Evolutionary conservation across 78 protist species (phyloP), one percentile per base, ranked within the genome.

Genomic region (Pelomyxa schiedti): DNA sequence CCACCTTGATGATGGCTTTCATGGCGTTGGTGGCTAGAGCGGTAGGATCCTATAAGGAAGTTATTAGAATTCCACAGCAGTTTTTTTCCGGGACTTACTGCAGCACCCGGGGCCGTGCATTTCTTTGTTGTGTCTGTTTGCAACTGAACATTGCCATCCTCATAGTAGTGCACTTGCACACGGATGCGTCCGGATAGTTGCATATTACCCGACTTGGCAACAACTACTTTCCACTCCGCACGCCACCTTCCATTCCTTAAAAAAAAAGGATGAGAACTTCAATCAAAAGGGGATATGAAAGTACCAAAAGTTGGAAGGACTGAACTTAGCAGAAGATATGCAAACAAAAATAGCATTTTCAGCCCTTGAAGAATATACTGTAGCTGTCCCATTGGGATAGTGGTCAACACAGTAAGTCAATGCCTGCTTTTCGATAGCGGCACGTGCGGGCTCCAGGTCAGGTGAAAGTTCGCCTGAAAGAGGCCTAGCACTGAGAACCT

Each of bases 111-210:
- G n/a, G 39, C 16, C n/a, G 16, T 9, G 66, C 28, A 9, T n/a
- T n/a, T 67, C 70, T 9, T 24, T n/a, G n/a, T 67, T 9, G 70
- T 76, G 37, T 8, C 2, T 8, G 80, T 22, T 36, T 8, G 64
- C 36, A 76, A 63, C 64, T 76, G 80, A 4, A 76, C 80, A 42
- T 76, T 76, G 4, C 80, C 80, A 29, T 68, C 80, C 3, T 5
- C 69, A 39, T 43, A 67, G 39, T 4, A 74, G 72, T 74, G 77
- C 5, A 5, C 63, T 4, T 67, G 35, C 41, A 74, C n/a, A 3
- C 32, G 3, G 43, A 74, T 29, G 26, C 3, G 32, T 4, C 77
- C 77, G 68, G 64, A 4, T 8, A 42, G 22, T 24, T 1, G 32
- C 3, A 3, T 38, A 24, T 40, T 8, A 24, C 1, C 66, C 3